phyloP scores from a whole-genome alignment of 2,329 filamentous ascomycete genomes.

The Fusarium keratoplasticum region DNA sequence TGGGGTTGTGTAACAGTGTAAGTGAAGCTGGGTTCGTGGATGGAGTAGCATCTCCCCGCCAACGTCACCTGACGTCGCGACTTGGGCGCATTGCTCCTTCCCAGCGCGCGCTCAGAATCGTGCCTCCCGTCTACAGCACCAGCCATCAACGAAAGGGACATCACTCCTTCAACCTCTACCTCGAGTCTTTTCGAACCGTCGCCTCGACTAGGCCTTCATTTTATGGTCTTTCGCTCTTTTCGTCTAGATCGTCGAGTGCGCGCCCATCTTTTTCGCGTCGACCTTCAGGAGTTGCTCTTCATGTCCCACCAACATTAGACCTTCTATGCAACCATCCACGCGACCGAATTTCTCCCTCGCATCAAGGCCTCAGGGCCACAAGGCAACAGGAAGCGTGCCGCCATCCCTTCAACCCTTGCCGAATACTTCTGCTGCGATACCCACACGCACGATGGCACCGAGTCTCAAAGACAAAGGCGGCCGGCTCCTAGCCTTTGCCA shows the following conservation, averaged over 20 bases:
- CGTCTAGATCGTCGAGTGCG: neutral
- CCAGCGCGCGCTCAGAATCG: constrained; percentile 18
- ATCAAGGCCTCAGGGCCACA: constrained; percentile 14
- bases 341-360: constrained; percentile 22
- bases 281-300: constrained; percentile 16
- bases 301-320: constrained; percentile 12
- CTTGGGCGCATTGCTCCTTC: constrained; percentile 27
- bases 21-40: neutral
- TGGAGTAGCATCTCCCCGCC: constrained; percentile 5
- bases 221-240: neutral
- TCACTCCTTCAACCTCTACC: constrained; percentile 9
- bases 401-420: constrained; percentile 1
- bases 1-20: neutral
- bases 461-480: constrained; percentile 48
- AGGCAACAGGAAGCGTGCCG: constrained; percentile 9
- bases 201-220: neutral
- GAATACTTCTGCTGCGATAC: neutral
- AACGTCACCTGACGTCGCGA: constrained; percentile 47
- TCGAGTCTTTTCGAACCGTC: constrained; percentile 1
- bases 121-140: constrained; percentile 8
- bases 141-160: constrained; percentile 12
- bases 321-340: constrained; percentile 26
- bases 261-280: constrained; percentile 2
- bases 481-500: constrained; percentile 49
- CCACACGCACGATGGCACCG: constrained; percentile 42